phyloP scores from a whole-genome alignment of 192 early-diverging fungal genomes.

The Coemansia sp. region DNA sequence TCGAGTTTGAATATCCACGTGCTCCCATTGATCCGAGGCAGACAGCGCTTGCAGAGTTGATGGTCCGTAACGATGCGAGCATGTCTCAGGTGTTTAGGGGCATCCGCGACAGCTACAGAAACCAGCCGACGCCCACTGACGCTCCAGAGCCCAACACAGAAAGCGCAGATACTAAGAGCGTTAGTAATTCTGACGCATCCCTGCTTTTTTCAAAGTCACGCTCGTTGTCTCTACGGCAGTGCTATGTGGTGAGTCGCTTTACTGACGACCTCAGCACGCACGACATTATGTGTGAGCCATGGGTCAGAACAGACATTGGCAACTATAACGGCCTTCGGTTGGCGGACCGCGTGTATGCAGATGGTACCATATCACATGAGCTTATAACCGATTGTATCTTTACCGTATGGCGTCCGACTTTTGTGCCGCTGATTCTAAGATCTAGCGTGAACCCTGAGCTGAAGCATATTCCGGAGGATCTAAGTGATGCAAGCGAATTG shows the following conservation, averaged over 20 bases:
- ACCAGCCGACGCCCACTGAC: neutral
- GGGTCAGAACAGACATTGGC: conserved; percentile 55
- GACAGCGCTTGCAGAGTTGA: conserved; percentile 18
- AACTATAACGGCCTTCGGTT: conserved; percentile 50
- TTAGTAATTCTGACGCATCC: conserved; percentile 16
- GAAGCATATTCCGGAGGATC: conserved; percentile 1
- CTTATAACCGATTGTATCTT: conserved; percentile 50
- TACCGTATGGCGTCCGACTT: conserved; percentile 50
- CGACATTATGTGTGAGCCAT: conserved; percentile 54
- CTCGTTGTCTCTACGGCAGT: conserved; percentile 36
- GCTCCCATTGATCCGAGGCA: conserved; percentile 18
- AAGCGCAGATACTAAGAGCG: neutral
- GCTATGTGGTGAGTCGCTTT: conserved; percentile 52
- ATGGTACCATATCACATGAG: conserved; percentile 48
- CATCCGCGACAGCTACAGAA: neutral
- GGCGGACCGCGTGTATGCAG: conserved; percentile 48
- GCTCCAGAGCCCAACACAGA: neutral
- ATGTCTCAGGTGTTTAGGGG: conserved; percentile 30
- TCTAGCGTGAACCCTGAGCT: conserved; percentile 7
- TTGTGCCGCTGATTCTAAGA: conserved; percentile 36
- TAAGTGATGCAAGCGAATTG: conserved; percentile 15
- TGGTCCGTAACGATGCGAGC: conserved; percentile 11
- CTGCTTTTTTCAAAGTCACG: conserved; percentile 31
- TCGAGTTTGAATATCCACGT: conserved; percentile 42
- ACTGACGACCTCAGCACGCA: conserved; percentile 33